These are phyloP conservation scores for Coniochaeta ligniaria DNA, from an alignment of 2,329 filamentous ascomycete genomes.

Conservation along the genomic window DNA sequence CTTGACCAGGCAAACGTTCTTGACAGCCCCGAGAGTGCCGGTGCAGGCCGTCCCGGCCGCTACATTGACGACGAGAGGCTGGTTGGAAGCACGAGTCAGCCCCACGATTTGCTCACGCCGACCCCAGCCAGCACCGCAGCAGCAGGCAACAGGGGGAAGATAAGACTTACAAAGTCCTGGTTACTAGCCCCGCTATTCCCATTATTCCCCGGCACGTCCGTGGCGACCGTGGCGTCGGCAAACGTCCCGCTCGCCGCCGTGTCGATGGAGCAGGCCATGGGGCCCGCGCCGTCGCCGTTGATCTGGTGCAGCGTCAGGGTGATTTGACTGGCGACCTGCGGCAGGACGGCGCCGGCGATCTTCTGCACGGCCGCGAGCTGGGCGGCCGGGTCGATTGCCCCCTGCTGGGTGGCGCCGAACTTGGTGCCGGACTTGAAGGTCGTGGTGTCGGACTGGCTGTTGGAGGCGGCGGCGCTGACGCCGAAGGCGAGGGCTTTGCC, in stretches of 20 bases:
- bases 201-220: not conserved
- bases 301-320: not conserved
- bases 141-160: no score
- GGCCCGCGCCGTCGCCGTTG: slow-evolving; percentile 1
- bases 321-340: not conserved
- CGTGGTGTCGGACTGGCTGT: slow-evolving; percentile 1
- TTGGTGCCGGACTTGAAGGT: not conserved
- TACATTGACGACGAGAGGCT: not conserved
- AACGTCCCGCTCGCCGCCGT: not conserved
- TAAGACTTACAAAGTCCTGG: not conserved
- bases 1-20: not conserved
- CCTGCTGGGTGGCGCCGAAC: not conserved
- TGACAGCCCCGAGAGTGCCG: not conserved
- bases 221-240: not conserved
- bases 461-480: not conserved
- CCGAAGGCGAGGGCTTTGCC: not conserved
- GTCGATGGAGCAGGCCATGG: not conserved
- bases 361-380: not conserved
- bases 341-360: not conserved
- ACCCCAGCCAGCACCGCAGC: not conserved
- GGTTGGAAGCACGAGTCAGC: not conserved
- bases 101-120: not conserved
- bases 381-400: not conserved
- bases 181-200: not conserved
- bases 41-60: not conserved